Conservation (phyloP, 176 grass and related monocot species). For the Hyparrhenia diplandra region DNA sequence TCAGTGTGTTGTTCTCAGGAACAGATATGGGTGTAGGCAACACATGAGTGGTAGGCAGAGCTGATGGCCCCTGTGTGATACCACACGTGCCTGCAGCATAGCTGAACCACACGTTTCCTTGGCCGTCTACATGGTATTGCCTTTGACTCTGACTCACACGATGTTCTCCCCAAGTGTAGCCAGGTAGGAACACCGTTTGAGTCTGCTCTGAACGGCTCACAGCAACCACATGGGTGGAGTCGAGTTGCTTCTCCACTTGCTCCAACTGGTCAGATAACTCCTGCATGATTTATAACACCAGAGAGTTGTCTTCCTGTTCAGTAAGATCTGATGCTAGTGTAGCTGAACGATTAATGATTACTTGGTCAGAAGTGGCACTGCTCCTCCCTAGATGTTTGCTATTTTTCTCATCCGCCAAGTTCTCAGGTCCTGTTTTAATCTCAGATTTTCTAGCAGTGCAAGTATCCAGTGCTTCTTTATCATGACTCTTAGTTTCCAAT, state of each 20-base stretch:
- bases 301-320: slow-evolving; percentile 13
- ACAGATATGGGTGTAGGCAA: slow-evolving; percentile 37
- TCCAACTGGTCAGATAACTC: slow-evolving; percentile 31
- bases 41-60: slow-evolving; percentile 16
- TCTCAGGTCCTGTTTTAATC: slow-evolving; percentile 17
- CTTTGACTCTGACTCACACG: neutral
- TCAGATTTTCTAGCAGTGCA: slow-evolving; percentile 23
- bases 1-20: neutral
- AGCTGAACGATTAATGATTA: slow-evolving; percentile 17
- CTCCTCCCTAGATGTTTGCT: slow-evolving; percentile 25
- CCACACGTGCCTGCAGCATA: neutral
- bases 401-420: slow-evolving; percentile 25
- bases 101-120: slow-evolving; percentile 17
- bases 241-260: slow-evolving; percentile 12
- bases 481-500: slow-evolving; percentile 1
- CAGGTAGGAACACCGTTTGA: neutral
- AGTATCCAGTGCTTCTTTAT: slow-evolving; percentile 17
- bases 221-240: neutral
- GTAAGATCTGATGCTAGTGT: neutral
- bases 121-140: slow-evolving; percentile 24
- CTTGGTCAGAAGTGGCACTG: slow-evolving; percentile 39
- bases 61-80: neutral
- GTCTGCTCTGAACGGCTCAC: neutral
- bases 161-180: slow-evolving; percentile 10
- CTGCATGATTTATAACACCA: slow-evolving; percentile 19